Evolutionary conservation across 2,329 filamentous ascomycete species (phyloP).

Genomic region (Grosmannia serpens): DNA sequence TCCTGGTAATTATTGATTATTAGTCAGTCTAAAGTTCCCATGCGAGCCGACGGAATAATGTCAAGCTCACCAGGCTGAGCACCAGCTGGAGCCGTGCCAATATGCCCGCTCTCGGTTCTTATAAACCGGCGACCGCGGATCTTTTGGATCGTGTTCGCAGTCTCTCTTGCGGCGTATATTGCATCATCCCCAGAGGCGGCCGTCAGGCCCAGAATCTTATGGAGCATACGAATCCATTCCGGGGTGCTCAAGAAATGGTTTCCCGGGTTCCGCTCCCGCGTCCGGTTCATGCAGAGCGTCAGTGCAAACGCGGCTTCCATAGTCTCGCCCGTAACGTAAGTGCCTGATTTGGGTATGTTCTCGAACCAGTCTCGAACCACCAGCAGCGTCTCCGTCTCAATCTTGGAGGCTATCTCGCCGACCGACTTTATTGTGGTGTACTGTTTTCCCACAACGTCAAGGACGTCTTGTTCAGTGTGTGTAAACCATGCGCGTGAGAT

Average conservation of each 20-base stretch:
- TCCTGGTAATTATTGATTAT: neutral
- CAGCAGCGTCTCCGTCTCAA: neutral
- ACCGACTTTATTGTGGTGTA: neutral
- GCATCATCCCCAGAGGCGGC: neutral
- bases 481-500: conserved; percentile 1
- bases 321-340: conserved; percentile 1
- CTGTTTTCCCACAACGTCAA: neutral
- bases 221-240: neutral
- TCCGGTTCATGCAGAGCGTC: conserved; percentile 3
- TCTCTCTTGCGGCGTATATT: neutral
- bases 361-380: neutral
- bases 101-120: neutral
- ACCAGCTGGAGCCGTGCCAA: neutral
- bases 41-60: neutral
- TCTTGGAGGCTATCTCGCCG: neutral
- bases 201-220: neutral
- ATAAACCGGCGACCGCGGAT: conserved; percentile 1
- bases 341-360: neutral
- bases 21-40: neutral
- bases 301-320: conserved; percentile 2
- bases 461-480: neutral
- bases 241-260: neutral
- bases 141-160: neutral
- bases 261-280: neutral
- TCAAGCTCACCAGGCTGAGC: neutral